Conservation (phyloP, 192 early-diverging fungal species). For the Linnemannia zychae region DNA sequence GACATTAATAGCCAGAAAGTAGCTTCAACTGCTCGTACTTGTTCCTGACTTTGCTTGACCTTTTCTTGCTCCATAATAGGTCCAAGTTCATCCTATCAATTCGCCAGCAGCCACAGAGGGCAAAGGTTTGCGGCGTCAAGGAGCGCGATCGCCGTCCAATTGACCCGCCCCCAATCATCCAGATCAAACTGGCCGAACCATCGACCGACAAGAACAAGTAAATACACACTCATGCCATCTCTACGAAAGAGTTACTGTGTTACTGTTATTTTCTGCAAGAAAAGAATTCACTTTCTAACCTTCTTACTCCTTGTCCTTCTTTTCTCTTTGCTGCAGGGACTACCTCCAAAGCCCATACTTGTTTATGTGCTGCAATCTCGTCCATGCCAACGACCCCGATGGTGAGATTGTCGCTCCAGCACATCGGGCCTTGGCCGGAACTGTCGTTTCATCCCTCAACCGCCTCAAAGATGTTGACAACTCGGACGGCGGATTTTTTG, state of each 20-base stretch:
- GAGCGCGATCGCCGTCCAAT: conserved; percentile 88
- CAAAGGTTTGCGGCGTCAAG: conserved; percentile 91
- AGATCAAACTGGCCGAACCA: conserved; percentile 57
- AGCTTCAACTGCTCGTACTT: neutral
- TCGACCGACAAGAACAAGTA: conserved; percentile 47
- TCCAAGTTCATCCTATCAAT: conserved; percentile 70
- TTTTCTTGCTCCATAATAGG: conserved; percentile 8
- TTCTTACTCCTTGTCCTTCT: neutral
- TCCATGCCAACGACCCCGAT: conserved; percentile 73
- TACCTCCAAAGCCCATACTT: conserved; percentile 85
- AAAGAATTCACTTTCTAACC: neutral
- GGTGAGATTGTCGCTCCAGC: conserved; percentile 77
- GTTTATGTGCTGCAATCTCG: conserved; percentile 95
- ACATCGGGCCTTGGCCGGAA: conserved; percentile 86
- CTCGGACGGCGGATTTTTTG: conserved; percentile 91
- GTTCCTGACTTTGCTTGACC: neutral
- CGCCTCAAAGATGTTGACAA: conserved; percentile 88
- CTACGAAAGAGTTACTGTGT: neutral
- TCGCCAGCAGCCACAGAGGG: conserved; percentile 87
- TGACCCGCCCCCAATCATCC: conserved; percentile 84
- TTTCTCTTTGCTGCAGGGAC: conserved; percentile 36
- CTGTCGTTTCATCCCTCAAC: conserved; percentile 91
- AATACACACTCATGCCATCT: neutral
- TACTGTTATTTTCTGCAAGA: neutral
- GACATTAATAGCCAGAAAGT: neutral